These are phyloP conservation scores for Zygosaccharomyces bailii DNA, from an alignment of 805 yeast species.

Conservation along the genomic window DNA sequence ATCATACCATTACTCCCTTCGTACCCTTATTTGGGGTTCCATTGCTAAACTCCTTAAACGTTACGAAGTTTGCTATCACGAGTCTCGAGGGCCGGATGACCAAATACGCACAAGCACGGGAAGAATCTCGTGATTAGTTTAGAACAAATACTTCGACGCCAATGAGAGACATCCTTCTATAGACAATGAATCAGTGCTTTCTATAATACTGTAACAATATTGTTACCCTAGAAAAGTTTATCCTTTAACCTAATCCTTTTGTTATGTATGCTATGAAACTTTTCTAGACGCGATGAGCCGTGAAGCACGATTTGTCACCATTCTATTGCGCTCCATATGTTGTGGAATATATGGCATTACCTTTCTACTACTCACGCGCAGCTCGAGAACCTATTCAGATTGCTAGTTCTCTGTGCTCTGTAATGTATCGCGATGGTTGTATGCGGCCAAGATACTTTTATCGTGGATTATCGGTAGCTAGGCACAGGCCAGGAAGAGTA, in stretches of 20 bases:
- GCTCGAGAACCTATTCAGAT: no score
- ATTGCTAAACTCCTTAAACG: not conserved
- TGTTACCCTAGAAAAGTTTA: not conserved
- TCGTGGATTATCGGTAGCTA: constrained; percentile 3
- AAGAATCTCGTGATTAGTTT: not conserved
- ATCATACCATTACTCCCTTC: not conserved
- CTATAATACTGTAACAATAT: no score
- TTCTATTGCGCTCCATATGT: no score
- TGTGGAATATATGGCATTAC: no score
- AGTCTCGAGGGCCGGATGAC: not conserved
- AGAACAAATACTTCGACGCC: not conserved
- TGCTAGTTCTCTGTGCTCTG: no score
- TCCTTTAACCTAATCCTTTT: not conserved
- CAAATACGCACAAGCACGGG: not conserved
- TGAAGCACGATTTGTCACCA: not conserved
- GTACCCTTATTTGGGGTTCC: not conserved
- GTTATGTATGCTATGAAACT: not conserved
- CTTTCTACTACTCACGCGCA: no score
- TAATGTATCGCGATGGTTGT: not conserved
- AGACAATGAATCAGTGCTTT: no score
- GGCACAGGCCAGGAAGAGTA: not conserved
- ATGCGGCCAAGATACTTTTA: constrained; percentile 1
- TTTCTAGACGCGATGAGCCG: constrained; percentile 3
- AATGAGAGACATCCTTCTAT: not conserved
- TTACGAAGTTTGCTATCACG: constrained; percentile 3